These are phyloP conservation scores for Neurospora sp. DNA, from an alignment of 495 filamentous ascomycete species.

Conservation along the genomic window DNA sequence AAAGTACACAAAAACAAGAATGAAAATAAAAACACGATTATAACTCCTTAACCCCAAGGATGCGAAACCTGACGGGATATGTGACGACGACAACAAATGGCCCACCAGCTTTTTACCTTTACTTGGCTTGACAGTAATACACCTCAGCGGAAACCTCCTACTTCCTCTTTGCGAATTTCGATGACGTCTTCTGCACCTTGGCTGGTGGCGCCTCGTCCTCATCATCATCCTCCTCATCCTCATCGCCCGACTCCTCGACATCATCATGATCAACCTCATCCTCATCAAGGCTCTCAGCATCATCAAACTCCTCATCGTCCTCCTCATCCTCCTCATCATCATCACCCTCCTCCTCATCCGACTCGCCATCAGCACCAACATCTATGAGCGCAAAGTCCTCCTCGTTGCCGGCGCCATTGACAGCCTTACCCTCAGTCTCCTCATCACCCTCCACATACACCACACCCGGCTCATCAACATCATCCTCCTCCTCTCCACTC, in stretches of 20 bases:
- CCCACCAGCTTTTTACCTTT: background rate
- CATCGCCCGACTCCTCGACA: constrained; percentile 23
- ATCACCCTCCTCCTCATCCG: constrained; percentile 20
- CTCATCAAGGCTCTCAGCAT: constrained; percentile 25
- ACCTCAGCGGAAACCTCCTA: constrained; percentile 5
- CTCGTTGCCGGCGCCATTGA: constrained; percentile 10
- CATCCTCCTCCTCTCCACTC: constrained; percentile 70
- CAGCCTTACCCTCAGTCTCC: constrained; percentile 35
- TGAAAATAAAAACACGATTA: background rate
- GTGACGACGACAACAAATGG: background rate
- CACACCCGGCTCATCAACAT: constrained; percentile 44
- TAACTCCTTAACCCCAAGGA: background rate
- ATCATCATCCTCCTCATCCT: constrained; percentile 20
- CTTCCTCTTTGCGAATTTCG: constrained; percentile 20
- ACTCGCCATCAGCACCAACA: constrained; percentile 16
- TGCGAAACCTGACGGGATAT: background rate
- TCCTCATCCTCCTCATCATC: constrained; percentile 14
- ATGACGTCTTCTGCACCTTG: constrained; percentile 24
- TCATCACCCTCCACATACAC: constrained; percentile 83
- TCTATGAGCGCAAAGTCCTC: constrained; percentile 12
- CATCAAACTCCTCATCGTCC: constrained; percentile 19
- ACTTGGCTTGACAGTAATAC: background rate
- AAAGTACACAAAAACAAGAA: background rate
- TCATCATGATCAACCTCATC: constrained; percentile 32
- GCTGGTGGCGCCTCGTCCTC: constrained; percentile 23